Conservation (phyloP, 164 flowering plant species). For the Warburgia ugandensis region DNA sequence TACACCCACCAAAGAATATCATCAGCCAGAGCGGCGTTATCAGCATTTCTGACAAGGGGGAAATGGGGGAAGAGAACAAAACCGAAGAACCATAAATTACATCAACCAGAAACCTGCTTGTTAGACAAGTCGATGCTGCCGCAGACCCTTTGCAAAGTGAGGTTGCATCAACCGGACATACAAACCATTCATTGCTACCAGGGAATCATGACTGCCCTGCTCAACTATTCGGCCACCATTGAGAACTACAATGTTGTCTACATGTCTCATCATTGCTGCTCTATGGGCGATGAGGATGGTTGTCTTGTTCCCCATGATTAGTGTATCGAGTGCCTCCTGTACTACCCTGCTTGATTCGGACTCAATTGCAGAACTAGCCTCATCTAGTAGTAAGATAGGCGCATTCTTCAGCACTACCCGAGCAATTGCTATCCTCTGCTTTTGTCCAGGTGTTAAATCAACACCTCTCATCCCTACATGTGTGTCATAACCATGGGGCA, state of each 20-base stretch:
- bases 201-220: slow-evolving; percentile 83
- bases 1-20: no score
- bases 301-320: slow-evolving; percentile 96
- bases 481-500: slow-evolving; percentile 96
- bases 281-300: slow-evolving; percentile 89
- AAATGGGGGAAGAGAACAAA: slow-evolving; percentile 10
- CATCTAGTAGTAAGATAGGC: slow-evolving; percentile 84
- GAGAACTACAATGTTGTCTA: slow-evolving; percentile 95
- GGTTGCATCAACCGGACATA: slow-evolving; percentile 95
- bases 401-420: slow-evolving; percentile 91
- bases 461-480: slow-evolving; percentile 97
- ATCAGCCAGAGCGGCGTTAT: no score
- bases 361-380: slow-evolving; percentile 93
- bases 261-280: slow-evolving; percentile 98
- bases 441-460: slow-evolving; percentile 94
- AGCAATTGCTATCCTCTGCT: slow-evolving; percentile 95
- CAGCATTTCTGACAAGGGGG: no score
- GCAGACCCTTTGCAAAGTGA: slow-evolving; percentile 77
- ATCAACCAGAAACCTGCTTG: no score
- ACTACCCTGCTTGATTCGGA: slow-evolving; percentile 97
- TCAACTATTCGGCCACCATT: slow-evolving; percentile 92
- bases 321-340: slow-evolving; percentile 95
- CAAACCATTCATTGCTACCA: slow-evolving; percentile 70
- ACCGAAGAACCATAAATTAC: slow-evolving; percentile 9
- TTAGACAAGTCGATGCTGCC: slow-evolving; percentile 74